Conservation (phyloP, 2,329 filamentous ascomycete genomes). For the Chaetomiaceae sp. region DNA sequence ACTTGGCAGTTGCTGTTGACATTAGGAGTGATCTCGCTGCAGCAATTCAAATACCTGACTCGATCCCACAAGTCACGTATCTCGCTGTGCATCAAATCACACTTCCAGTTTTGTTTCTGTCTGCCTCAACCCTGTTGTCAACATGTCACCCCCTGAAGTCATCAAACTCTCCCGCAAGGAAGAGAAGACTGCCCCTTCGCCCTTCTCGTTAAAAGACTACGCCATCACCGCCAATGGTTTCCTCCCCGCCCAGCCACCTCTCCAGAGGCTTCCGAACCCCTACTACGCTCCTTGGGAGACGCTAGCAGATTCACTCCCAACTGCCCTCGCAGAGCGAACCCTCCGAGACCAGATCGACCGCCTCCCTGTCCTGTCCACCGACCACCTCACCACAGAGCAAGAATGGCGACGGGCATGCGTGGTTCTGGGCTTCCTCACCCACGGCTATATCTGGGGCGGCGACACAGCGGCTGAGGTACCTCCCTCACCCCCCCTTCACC, state of each 20-base stretch:
- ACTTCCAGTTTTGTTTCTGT: neutral
- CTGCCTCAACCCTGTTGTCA: neutral
- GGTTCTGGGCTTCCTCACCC: conserved; percentile 72
- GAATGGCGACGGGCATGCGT: conserved; percentile 83
- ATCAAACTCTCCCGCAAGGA: neutral
- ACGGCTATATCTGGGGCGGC: conserved; percentile 88
- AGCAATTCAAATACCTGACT: too few species aligned
- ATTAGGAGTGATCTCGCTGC: too few species aligned
- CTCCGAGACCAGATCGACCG: conserved; percentile 59
- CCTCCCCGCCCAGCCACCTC: conserved; percentile 65
- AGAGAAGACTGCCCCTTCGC: neutral
- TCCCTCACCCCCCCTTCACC: neutral
- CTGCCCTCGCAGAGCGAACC: conserved; percentile 58
- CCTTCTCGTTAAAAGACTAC: conserved; percentile 14
- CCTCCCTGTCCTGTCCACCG: conserved; percentile 66
- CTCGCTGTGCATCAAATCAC: neutral
- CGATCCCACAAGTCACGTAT: too few species aligned
- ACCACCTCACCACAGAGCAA: conserved; percentile 55
- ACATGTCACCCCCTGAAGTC: conserved; percentile 22
- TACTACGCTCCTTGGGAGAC: conserved; percentile 82
- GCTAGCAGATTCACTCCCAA: conserved; percentile 62
- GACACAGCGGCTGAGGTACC: conserved; percentile 66
- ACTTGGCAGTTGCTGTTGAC: neutral
- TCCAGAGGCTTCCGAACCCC: conserved; percentile 58
- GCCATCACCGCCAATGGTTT: conserved; percentile 58